A percentile compares a stretch with the other conserved stretches of the same genome.
Conservation (phyloP, 2,329 filamentous ascomycete species). For the Chaetomiaceae sp. region DNA sequence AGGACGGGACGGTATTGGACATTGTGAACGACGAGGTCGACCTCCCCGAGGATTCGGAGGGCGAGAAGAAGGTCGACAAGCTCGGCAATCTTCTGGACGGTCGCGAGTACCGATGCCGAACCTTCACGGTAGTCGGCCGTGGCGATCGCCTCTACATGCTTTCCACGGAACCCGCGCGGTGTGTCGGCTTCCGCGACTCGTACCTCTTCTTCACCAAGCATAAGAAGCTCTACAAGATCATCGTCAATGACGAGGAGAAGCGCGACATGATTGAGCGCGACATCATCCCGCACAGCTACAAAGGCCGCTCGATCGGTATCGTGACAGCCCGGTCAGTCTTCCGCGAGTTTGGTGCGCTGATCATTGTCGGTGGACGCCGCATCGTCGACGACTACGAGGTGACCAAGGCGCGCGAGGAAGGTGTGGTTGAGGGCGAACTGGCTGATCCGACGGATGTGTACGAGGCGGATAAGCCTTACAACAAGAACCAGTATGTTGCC, state of each 20-base stretch:
- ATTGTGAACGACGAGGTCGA: constrained; percentile 90
- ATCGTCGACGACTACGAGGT: constrained; percentile 89
- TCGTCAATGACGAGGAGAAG: constrained; percentile 96
- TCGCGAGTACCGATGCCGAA: constrained; percentile 90
- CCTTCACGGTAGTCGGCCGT: constrained; percentile 83
- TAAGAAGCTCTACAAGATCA: constrained; percentile 93
- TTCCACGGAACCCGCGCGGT: constrained; percentile 93
- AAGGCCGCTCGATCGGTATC: constrained; percentile 93
- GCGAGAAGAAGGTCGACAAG: constrained; percentile 91
- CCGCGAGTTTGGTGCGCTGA: constrained; percentile 89
- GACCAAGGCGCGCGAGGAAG: constrained; percentile 66
- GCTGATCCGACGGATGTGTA: constrained; percentile 85
- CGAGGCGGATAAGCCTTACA: constrained; percentile 79
- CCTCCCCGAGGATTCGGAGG: constrained; percentile 79
- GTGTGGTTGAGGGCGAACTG: constrained; percentile 80
- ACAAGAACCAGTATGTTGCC: constrained; percentile 97
- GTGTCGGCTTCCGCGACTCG: constrained; percentile 94
- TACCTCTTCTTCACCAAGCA: constrained; percentile 99
- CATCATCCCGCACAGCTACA: constrained; percentile 97
- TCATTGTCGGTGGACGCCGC: constrained; percentile 84
- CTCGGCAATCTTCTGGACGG: constrained; percentile 75
- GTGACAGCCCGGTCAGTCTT: constrained; percentile 96
- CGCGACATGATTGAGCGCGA: constrained; percentile 91
- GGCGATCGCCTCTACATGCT: constrained; percentile 93
- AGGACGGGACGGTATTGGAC: constrained; percentile 86